phyloP scores from a whole-genome alignment of 371 early-diverging fungal genomes.

The Pancytospora philotis region DNA sequence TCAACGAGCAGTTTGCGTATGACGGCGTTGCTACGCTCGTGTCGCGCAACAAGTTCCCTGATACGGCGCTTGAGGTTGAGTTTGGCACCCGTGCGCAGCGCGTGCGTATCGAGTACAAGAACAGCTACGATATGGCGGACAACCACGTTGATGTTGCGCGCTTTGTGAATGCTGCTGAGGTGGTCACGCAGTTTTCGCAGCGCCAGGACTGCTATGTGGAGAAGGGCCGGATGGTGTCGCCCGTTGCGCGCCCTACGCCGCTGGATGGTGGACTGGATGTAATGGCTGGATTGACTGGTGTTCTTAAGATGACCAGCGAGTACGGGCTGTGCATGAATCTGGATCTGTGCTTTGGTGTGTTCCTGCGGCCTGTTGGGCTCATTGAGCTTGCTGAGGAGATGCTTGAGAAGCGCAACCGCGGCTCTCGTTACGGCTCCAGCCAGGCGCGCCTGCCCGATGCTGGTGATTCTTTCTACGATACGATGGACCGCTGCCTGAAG shows the following conservation, averaged over 20 bases:
- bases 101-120: constrained; percentile 20
- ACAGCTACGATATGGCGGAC: constrained; percentile 12
- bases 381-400: constrained; percentile 24
- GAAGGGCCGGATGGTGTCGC: constrained; percentile 25
- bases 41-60: constrained; percentile 14
- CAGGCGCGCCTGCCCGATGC: constrained; percentile 3
- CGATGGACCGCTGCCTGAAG: constrained; percentile 25
- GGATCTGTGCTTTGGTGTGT: constrained; percentile 38
- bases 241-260: not conserved
- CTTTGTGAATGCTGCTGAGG: constrained; percentile 32
- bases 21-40: constrained; percentile 38
- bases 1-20: constrained; percentile 15
- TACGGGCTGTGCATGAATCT: constrained; percentile 41
- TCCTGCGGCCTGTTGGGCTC: constrained; percentile 27
- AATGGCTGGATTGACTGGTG: constrained; percentile 30
- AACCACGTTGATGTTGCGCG: not conserved
- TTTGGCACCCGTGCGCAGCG: constrained; percentile 4
- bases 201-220: constrained; percentile 6
- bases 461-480: constrained; percentile 4
- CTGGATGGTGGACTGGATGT: constrained; percentile 41
- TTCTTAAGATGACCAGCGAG: constrained; percentile 22
- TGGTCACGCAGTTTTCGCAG: constrained; percentile 26
- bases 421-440: not conserved
- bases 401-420: not conserved
- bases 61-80: constrained; percentile 14